Evolutionary conservation across 805 yeast species (phyloP).

Genomic region (Wickerhamomyces strasburgensis): DNA sequence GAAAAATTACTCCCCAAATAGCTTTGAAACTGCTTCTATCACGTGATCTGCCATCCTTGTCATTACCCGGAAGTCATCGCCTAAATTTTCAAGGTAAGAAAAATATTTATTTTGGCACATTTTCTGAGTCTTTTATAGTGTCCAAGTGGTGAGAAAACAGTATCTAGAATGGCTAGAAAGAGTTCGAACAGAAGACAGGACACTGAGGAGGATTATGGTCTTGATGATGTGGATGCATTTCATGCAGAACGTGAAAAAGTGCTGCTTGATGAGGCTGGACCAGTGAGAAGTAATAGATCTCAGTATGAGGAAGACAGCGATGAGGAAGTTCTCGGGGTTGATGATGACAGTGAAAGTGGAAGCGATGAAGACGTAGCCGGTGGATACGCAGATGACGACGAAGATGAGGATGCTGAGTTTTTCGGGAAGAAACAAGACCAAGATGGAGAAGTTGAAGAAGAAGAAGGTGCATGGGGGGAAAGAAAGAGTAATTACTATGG

Average conservation of each 20-base stretch:
- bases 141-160: too few relatives aligned
- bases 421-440: conserved; percentile 29
- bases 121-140: background rate
- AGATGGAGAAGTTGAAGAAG: conserved; percentile 28
- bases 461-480: conserved; percentile 45
- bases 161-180: conserved; percentile 18
- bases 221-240: conserved; percentile 67
- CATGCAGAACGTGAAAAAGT: conserved; percentile 55
- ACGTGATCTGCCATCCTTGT: too few relatives aligned
- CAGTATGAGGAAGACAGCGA: conserved; percentile 42
- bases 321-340: conserved; percentile 46
- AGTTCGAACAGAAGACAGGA: conserved; percentile 8
- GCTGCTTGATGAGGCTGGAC: conserved; percentile 52
- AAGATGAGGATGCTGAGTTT: conserved; percentile 28
- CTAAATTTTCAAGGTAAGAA: background rate
- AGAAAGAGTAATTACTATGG: conserved; percentile 46
- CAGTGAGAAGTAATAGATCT: conserved; percentile 31
- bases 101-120: conserved; percentile 3
- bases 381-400: conserved; percentile 24
- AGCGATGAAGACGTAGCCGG: conserved; percentile 31
- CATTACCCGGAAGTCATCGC: too few relatives aligned
- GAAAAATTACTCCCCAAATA: too few relatives aligned
- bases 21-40: too few relatives aligned
- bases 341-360: conserved; percentile 44
- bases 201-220: conserved; percentile 36